Base-by-base conservation (phyloP, 116 monocot genomes). In the Dioscorea cayenensis region DNA sequence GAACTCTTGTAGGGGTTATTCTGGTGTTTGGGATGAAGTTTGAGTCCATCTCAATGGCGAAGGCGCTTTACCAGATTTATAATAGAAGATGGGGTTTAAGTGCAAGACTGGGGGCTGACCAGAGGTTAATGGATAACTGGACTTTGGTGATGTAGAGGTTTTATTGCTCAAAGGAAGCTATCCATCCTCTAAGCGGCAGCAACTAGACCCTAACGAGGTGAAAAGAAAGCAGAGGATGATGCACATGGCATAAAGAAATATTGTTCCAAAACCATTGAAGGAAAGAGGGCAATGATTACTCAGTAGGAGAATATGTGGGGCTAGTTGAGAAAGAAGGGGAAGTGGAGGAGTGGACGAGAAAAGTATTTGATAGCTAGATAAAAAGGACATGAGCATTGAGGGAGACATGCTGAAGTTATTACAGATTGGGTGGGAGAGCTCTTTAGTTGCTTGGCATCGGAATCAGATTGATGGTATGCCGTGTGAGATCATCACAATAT, bases 121-220 rank as follows among this genome's bases (percentile, higher is more conserved):
- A 73, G 72, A 72, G 82, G 63, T 82, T 82, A 0, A 66, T 49
- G 25, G 82, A 64, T 48, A 78, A 60, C 28, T 43, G 78, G 58
- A 72, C 64, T 51, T 67, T 85, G 71, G 63, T 85, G 51, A 79
- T 82, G 85, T 82, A 85, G 76, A 52, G 76, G 66, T 79, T 85
- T 67, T 50, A 78, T 27, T 85, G 85, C 76, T 75, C 75, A 82
- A 79, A 29, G 79, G 82, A 18, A 73, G 28, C 51, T 78, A 63
- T n/a, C 28, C 67, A 17, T 36, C 65, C 5, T 48, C 36, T 6
- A 68, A 68, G 49, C 38, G 37, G 16, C 48, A 52, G 9, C n/a
- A 8, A 21, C 16, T 3, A 6, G 67, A 36, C 18, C 22, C 69
- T 23, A 27, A 11, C 13, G 51, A 49, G 14, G 6, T 17, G 3